Base-by-base conservation (phyloP, 2,329 filamentous ascomycete genomes). In the Phyllosticta paracitricarpa region DNA sequence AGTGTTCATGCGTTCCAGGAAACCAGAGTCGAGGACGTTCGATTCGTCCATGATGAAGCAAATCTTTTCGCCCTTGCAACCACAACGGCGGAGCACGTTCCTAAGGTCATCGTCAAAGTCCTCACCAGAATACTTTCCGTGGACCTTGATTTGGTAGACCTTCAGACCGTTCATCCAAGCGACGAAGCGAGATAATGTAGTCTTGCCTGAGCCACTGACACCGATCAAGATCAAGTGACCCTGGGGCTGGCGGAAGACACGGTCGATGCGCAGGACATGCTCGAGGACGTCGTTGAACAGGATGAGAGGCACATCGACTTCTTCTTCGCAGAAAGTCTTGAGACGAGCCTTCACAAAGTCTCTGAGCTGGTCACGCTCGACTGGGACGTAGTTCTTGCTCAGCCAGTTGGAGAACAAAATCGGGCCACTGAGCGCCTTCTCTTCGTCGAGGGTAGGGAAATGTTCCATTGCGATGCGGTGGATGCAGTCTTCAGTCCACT, bases 31-130 rank as follows among this genome's bases (percentile, higher is more conserved):
- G 28, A 99, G 83, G 40, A 99, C 94, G 69, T 99, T 99, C 9
- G 93, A 89, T 78, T 99, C 94, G 72, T 99, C 94, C 92, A 99
- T 97, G 79, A 99, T 97, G 80, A 99, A 99, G 78, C 95, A 99
- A 56, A 99, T 96, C 81, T 97, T 97, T 74, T 99, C 94, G 40
- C 94, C 94, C 79, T 97, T 97, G 79, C 93, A 97, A 65, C 94
- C 94, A 68, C 91, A 95, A 62, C 94, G 85, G 54, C 94, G 88
- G 51, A 99, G 84, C 8, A 99, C 94, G 71, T 92, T 93, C 66
- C 95, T 85, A 40, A 99, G 80, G 74, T 99, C 94, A 62, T 99
- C 95, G 71, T 99, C 94, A 71, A 99, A 99, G 77, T 99, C 94
- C 72, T 97, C 94, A 1, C 89, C 89, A 17, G 94, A 97, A 77